phyloP scores from a whole-genome alignment of 208 protist species.

The Trypanosoma boissoni region DNA sequence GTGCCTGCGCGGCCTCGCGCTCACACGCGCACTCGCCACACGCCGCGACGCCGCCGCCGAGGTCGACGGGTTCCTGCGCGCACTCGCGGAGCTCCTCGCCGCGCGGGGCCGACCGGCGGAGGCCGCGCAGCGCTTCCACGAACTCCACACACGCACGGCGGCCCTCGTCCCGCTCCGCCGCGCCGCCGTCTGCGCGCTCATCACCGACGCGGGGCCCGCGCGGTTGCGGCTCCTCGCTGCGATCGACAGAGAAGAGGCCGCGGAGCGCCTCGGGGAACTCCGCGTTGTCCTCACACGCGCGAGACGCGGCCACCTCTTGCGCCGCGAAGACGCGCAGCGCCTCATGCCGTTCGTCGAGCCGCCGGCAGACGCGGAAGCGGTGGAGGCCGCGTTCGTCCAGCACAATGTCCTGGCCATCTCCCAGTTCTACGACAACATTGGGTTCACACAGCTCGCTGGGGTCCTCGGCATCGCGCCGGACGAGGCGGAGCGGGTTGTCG shows the following conservation, averaged over 20 bases:
- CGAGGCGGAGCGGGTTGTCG: constrained; percentile 77
- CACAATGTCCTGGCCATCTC: constrained; percentile 92
- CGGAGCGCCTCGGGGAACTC: constrained; percentile 40
- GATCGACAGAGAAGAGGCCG: constrained; percentile 81
- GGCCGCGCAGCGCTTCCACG: constrained; percentile 84
- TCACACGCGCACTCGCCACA: constrained; percentile 33
- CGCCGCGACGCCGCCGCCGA: constrained; percentile 37
- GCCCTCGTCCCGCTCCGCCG: constrained; percentile 42
- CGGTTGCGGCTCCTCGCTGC: constrained; percentile 80
- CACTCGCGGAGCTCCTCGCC: constrained; percentile 75
- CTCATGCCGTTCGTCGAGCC: constrained; percentile 46
- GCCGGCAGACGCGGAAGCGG: constrained; percentile 15
- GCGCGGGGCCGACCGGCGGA: constrained; percentile 71
- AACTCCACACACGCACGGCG: constrained; percentile 52
- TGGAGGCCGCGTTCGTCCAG: constrained; percentile 67
- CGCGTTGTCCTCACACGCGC: constrained; percentile 80
- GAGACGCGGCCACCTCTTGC: constrained; percentile 39
- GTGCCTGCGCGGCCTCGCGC: constrained; percentile 69
- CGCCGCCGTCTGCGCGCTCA: constrained; percentile 86
- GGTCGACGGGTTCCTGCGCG: constrained; percentile 50
- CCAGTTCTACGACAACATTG: constrained; percentile 93
- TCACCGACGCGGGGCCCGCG: constrained; percentile 82
- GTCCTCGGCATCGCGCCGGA: constrained; percentile 73
- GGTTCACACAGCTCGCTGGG: constrained; percentile 79
- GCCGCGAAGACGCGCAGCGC: constrained; percentile 28